Base-by-base conservation (phyloP, 2,329 filamentous ascomycete genomes). In the Neofusicoccum sp. region DNA sequence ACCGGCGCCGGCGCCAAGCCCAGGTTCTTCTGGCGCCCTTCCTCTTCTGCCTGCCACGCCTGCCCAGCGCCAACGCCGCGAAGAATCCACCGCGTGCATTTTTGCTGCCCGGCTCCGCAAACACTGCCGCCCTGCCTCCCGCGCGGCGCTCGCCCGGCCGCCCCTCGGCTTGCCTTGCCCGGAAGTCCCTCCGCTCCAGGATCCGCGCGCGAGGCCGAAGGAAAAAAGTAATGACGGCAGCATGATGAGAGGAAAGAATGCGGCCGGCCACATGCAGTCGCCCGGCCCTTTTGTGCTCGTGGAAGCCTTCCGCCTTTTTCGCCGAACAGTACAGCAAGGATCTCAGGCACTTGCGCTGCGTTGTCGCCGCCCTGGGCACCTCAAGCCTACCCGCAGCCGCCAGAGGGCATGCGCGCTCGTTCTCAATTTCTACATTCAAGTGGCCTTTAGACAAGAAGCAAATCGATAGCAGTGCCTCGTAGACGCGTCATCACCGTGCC, bases 391-490 rank as follows among this genome's bases (percentile, higher is more conserved):
- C 20, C 34, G 49, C 34, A n/a, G 20, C 49, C 30, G 38, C 28
- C 51, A 28, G 38, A n/a, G 49, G 51, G 51, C 43, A 56, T 56
- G 43, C 14, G 51, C 38, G 38, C 51, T 56, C 38, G 51, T 56
- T 56, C 38, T 56, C 51, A 56, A 56, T 56, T 56, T 56, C 38
- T 56, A 56, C 33, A 56, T 43, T 43, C 9, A 56, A 33, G 33
- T 56, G 51, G 26, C 51, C 16, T 43, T 56, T 43, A 43, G 31
- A 53, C 34, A 56, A 56, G 51, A 56, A 56, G 51, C 51, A 43
- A 56, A 43, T 33, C 51, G 24, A 43, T 43, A 43, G 38, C 36
- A 54, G 26, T 28, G 24, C 24, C 51, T 28, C 48, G 26, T 56
- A 43, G 38, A 8, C 51, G 41, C 26, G 51, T 56, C 51, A n/a